A percentile compares a stretch with the other conserved stretches of the same genome.
Evolutionary conservation across 2,329 filamentous ascomycete species (phyloP).

Genomic region (Atkinsonella texensis): DNA sequence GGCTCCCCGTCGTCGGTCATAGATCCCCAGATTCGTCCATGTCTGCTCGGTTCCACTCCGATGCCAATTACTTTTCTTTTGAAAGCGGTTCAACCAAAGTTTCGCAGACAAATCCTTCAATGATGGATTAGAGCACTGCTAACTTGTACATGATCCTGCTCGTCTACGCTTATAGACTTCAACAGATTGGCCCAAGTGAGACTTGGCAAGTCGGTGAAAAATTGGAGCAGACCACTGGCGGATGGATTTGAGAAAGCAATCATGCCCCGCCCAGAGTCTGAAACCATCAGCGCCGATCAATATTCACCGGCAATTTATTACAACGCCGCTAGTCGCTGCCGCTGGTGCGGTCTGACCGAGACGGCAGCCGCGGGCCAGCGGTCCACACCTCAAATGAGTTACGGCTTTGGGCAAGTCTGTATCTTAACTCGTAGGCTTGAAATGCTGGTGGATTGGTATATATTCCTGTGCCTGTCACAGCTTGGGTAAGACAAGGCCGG

Average conservation of each 20-base stretch:
- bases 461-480: not conserved
- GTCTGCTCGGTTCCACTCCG: not conserved
- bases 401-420: not conserved
- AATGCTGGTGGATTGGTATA: not conserved
- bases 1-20: too few relatives aligned
- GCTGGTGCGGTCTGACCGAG: not conserved
- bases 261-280: not conserved
- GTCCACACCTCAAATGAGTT: not conserved
- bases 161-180: too few relatives aligned
- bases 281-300: not conserved
- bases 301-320: not conserved
- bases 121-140: too few relatives aligned
- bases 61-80: too few relatives aligned
- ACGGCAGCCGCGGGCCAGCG: conserved; percentile 7
- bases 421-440: not conserved
- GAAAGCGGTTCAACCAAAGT: too few relatives aligned
- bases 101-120: too few relatives aligned
- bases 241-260: not conserved
- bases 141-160: too few relatives aligned
- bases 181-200: too few relatives aligned
- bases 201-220: too few relatives aligned
- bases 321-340: not conserved
- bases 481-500: not conserved
- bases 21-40: too few relatives aligned
- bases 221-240: too few relatives aligned